These are phyloP conservation scores for Andrographis paniculata DNA, from an alignment of 305 asterid species.

Conservation along the genomic window DNA sequence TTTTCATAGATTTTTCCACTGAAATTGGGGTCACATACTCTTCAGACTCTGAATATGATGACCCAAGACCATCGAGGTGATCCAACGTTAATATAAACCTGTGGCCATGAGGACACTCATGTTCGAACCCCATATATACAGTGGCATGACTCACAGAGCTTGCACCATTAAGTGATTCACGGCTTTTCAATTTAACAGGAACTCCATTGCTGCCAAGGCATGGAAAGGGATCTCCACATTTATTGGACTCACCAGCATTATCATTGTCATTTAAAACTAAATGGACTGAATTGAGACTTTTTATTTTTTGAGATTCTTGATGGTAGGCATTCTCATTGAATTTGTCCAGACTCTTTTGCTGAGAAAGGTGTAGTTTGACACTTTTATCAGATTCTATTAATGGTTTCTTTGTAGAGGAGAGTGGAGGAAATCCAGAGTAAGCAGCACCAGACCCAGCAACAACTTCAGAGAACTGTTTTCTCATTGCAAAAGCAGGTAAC, in stretches of 20 bases:
- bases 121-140: conserved; percentile 73
- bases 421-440: conserved; percentile 75
- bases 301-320: conserved; percentile 35
- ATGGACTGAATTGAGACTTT: conserved; percentile 24
- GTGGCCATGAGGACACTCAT: conserved; percentile 94
- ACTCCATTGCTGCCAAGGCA: conserved; percentile 34
- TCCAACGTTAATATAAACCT: conserved; percentile 66
- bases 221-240: conserved; percentile 33
- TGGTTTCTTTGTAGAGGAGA: conserved; percentile 50
- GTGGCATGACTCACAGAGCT: conserved; percentile 34
- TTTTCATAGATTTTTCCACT: conserved; percentile 37
- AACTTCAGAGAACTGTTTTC: conserved; percentile 90
- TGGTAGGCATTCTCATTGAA: conserved; percentile 29
- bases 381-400: conserved; percentile 35
- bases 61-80: conserved; percentile 69
- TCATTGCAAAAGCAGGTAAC: conserved; percentile 47
- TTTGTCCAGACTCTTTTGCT: conserved; percentile 28
- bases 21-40: conserved; percentile 35
- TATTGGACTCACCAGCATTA: conserved; percentile 19
- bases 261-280: conserved; percentile 24
- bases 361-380: conserved; percentile 33
- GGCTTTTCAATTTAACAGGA: conserved; percentile 25
- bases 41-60: conserved; percentile 45
- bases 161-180: conserved; percentile 27
- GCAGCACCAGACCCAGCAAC: conserved; percentile 82